phyloP scores from a whole-genome alignment of 108 stramenopile species.

The Nannochloropsis gaditana region DNA sequence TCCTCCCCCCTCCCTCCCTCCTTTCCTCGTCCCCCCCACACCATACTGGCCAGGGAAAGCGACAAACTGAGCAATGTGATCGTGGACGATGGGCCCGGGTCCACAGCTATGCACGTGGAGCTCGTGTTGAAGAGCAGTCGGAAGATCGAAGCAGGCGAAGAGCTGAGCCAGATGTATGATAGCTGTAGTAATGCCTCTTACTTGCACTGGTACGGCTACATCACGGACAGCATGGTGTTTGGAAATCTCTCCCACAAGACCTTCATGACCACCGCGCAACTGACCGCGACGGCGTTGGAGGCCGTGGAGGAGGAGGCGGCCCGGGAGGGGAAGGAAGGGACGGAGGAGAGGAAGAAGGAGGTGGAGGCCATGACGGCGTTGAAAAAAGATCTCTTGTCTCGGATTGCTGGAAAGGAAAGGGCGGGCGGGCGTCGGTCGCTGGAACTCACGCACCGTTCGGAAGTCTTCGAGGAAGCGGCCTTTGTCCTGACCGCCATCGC shows the following conservation, averaged over 20 bases:
- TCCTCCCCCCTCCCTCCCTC: background rate
- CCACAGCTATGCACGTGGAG: conserved; percentile 1
- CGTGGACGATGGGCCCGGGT: background rate
- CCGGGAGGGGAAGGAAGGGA: background rate
- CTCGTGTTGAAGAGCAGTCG: background rate
- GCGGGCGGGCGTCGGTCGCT: background rate
- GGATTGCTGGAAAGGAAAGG: background rate
- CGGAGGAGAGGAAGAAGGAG: background rate
- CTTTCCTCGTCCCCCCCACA: background rate
- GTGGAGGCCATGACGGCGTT: background rate
- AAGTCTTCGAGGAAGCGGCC: background rate
- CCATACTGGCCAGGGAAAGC: background rate
- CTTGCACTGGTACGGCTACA: background rate
- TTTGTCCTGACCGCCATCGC: background rate
- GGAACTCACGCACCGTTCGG: background rate
- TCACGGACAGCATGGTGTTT: background rate
- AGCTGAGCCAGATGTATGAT: background rate
- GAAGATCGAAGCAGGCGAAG: background rate
- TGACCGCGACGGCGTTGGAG: background rate
- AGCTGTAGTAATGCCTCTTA: background rate
- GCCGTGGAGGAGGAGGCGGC: background rate
- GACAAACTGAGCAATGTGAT: conserved; percentile 13
- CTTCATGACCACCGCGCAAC: background rate
- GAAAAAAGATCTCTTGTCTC: background rate
- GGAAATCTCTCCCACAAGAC: background rate